Percentiles rank a stretch among this genome's conserved stretches.
Evolutionary conservation across 2,329 filamentous ascomycete genomes (phyloP).

Genomic region (Alternaria conjuncta): DNA sequence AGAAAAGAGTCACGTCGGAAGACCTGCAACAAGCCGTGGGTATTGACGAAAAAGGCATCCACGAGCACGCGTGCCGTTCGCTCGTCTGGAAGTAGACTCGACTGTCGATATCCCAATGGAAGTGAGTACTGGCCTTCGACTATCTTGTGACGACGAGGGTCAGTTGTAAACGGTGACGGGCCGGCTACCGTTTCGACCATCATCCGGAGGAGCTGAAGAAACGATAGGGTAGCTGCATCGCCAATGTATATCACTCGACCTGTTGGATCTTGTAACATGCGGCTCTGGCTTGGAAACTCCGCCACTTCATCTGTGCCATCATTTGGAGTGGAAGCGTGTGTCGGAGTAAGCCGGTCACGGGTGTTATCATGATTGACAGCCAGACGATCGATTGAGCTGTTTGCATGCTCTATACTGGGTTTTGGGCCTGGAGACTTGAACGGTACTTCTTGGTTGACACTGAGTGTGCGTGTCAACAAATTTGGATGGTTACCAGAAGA

Average conservation of each 20-base stretch:
- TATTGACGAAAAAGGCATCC: slow-evolving; percentile 68
- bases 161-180: slow-evolving; percentile 63
- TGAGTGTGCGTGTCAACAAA: slow-evolving; percentile 4
- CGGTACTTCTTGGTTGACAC: slow-evolving; percentile 28
- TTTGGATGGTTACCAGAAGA: slow-evolving; percentile 23
- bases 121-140: slow-evolving; percentile 61
- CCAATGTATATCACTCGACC: slow-evolving; percentile 67
- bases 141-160: slow-evolving; percentile 64
- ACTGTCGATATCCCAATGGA: slow-evolving; percentile 55
- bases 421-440: slow-evolving; percentile 26
- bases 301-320: slow-evolving; percentile 63
- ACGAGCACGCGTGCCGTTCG: slow-evolving; percentile 62
- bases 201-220: slow-evolving; percentile 65
- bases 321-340: slow-evolving; percentile 41
- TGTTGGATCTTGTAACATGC: slow-evolving; percentile 66
- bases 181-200: slow-evolving; percentile 64
- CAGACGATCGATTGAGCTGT: slow-evolving; percentile 33
- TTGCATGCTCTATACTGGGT: slow-evolving; percentile 32
- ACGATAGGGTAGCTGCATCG: slow-evolving; percentile 68
- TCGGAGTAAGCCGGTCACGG: slow-evolving; percentile 32
- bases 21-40: slow-evolving; percentile 66
- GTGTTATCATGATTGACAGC: slow-evolving; percentile 26
- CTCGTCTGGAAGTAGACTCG: slow-evolving; percentile 63
- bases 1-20: slow-evolving; percentile 62
- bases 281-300: slow-evolving; percentile 60